Conservation (phyloP, 2,329 filamentous ascomycete genomes). For the Colletotrichum echinochloae region DNA sequence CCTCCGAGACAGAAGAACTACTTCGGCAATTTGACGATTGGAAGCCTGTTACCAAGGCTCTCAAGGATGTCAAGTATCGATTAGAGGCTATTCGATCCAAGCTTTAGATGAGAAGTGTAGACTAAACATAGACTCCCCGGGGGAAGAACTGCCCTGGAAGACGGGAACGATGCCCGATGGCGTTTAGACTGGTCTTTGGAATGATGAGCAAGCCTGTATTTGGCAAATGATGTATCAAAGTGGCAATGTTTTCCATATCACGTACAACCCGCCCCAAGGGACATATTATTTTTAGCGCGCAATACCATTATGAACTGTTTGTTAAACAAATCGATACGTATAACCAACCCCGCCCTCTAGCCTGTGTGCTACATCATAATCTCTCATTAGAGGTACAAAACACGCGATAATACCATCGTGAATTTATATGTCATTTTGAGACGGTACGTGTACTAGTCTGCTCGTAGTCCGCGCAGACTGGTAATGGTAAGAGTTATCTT, state of each 20-base stretch:
- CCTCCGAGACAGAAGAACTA: conserved; percentile 80
- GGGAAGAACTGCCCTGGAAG: neutral
- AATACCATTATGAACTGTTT: neutral
- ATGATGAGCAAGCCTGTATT: neutral
- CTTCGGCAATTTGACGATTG: conserved; percentile 93
- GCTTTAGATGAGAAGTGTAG: conserved; percentile 58
- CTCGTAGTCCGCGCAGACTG: neutral
- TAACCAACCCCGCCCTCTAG: no score
- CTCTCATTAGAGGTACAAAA: no score
- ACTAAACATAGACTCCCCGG: neutral
- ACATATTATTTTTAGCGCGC: neutral
- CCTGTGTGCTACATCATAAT: no score
- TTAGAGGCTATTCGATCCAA: conserved; percentile 92
- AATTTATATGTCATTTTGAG: neutral
- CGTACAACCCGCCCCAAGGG: neutral
- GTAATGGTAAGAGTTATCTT: neutral
- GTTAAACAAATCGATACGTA: no score
- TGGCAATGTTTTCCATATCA: neutral
- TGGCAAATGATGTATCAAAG: neutral
- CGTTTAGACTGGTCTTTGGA: neutral
- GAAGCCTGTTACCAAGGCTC: conserved; percentile 88
- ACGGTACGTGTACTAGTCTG: neutral
- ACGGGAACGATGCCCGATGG: neutral
- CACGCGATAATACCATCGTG: no score
- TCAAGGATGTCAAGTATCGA: conserved; percentile 96